Conservation (phyloP, 257 asterid genomes). For the Nicotiana tomentosiformis region DNA sequence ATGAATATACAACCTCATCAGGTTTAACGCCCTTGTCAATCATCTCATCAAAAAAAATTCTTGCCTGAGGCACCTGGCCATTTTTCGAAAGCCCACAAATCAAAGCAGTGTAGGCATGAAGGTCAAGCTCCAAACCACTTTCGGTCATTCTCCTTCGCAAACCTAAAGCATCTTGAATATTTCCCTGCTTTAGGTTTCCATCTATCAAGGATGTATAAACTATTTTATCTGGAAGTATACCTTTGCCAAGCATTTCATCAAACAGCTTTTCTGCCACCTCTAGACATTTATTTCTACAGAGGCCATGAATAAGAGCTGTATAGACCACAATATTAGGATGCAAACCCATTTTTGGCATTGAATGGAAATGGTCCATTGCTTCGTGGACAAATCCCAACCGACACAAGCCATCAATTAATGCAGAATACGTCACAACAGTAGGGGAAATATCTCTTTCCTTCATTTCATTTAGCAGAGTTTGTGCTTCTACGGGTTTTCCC, state of each 20-base stretch:
- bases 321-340: constrained; percentile 62
- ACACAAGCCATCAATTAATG: constrained; percentile 68
- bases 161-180: constrained; percentile 57
- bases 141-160: constrained; percentile 55
- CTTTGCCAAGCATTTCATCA: constrained; percentile 57
- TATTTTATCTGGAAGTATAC: constrained; percentile 58
- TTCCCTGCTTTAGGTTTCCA: constrained; percentile 67
- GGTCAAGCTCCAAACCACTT: constrained; percentile 64
- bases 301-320: constrained; percentile 71
- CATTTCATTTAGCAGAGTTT: constrained; percentile 59
- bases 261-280: constrained; percentile 61
- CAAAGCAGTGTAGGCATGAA: constrained; percentile 68
- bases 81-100: constrained; percentile 64
- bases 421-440: constrained; percentile 54
- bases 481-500: constrained; percentile 65
- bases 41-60: constrained; percentile 68
- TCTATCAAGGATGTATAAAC: constrained; percentile 62
- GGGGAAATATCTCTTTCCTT: constrained; percentile 52
- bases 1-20: constrained; percentile 64
- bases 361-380: constrained; percentile 50
- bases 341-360: constrained; percentile 46
- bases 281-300: constrained; percentile 47
- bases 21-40: constrained; percentile 60
- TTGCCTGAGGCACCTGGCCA: constrained; percentile 58
- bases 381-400: constrained; percentile 58